These are phyloP conservation scores for Penicillium sumatraense DNA, from an alignment of 2,329 filamentous ascomycete genomes.

Conservation along the genomic window DNA sequence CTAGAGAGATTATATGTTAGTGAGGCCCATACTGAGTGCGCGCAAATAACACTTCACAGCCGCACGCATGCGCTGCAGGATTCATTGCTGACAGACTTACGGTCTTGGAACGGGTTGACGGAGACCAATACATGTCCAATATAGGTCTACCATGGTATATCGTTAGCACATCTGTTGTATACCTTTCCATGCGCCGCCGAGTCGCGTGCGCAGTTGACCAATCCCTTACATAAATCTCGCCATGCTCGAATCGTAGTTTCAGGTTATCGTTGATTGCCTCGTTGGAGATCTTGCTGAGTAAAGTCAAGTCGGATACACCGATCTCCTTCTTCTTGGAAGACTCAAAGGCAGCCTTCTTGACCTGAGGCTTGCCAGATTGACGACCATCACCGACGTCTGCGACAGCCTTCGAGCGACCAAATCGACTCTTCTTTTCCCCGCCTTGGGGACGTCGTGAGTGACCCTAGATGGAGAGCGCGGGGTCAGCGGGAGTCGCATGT, in stretches of 20 bases:
- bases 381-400: conserved; percentile 49
- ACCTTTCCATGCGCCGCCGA: too few relatives aligned
- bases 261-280: conserved; percentile 99
- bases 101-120: conserved; percentile 95
- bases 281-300: conserved; percentile 98
- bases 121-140: conserved; percentile 99
- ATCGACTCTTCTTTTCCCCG: conserved; percentile 48
- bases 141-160: conserved; percentile 69
- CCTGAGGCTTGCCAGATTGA: conserved; percentile 64
- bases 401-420: conserved; percentile 47
- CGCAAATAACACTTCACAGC: not conserved
- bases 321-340: conserved; percentile 99
- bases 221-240: conserved; percentile 81
- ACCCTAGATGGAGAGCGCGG: conserved; percentile 34
- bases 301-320: conserved; percentile 93
- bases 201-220: not conserved
- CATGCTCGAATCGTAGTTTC: conserved; percentile 96
- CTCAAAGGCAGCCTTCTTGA: conserved; percentile 96
- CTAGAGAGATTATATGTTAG: conserved; percentile 44
- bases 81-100: conserved; percentile 50
- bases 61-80: not conserved
- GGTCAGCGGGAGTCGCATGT: conserved; percentile 21
- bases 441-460: conserved; percentile 49
- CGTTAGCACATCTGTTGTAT: conserved; percentile 20
- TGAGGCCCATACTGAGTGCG: conserved; percentile 32